These are phyloP conservation scores for Trichocladium uniseriatum DNA, from an alignment of 495 filamentous ascomycete genomes.

Conservation along the genomic window DNA sequence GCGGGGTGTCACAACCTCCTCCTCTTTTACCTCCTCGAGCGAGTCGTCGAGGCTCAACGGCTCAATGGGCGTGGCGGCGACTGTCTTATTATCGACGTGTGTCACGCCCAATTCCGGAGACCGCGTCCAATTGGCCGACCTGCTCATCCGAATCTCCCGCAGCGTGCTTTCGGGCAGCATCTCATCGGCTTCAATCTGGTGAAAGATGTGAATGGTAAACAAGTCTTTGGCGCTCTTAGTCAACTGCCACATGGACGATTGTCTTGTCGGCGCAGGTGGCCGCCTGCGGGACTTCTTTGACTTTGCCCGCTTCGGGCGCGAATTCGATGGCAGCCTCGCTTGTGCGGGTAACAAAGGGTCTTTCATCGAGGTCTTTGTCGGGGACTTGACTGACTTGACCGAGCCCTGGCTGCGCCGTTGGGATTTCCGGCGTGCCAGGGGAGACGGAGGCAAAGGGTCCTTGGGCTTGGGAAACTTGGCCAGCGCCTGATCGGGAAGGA, in stretches of 20 bases:
- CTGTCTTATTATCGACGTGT: conserved; percentile 7
- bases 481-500: conserved; percentile 15
- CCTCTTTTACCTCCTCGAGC: conserved; percentile 13
- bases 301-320: conserved; percentile 32
- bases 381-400: conserved; percentile 16
- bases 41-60: conserved; percentile 31
- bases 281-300: conserved; percentile 30
- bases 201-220: conserved; percentile 37
- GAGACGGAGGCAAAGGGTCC: conserved; percentile 2
- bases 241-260: conserved; percentile 37
- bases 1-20: conserved; percentile 9
- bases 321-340: conserved; percentile 16
- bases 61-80: conserved; percentile 26
- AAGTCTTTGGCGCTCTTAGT: conserved; percentile 41
- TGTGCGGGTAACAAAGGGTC: conserved; percentile 15
- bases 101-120: conserved; percentile 12
- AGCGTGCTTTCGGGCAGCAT: conserved; percentile 40
- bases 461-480: conserved; percentile 9
- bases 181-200: conserved; percentile 42
- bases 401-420: conserved; percentile 21
- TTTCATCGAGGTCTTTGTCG: conserved; percentile 18
- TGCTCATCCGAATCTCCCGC: conserved; percentile 31
- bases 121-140: conserved; percentile 16
- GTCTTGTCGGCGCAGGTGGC: conserved; percentile 23
- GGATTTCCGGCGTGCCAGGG: conserved; percentile 18